Conservation (phyloP, 768 basidiomycete genomes). For the Boletus sp. region DNA sequence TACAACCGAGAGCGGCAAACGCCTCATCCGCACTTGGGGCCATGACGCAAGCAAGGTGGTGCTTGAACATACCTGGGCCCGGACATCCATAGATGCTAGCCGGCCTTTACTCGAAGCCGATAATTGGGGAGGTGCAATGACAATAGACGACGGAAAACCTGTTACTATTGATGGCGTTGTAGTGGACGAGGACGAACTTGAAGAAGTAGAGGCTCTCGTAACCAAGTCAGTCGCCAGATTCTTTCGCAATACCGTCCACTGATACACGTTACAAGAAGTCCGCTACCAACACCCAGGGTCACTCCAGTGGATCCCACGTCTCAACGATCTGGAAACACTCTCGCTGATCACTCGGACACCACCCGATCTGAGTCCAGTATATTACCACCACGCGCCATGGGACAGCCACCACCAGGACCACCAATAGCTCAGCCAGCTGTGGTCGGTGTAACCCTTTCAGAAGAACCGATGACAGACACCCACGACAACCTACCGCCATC, state of each 20-base stretch:
- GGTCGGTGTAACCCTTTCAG: background rate
- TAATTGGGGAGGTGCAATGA: constrained; percentile 47
- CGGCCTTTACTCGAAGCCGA: constrained; percentile 46
- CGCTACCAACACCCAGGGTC: constrained; percentile 58
- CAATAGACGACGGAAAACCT: constrained; percentile 32
- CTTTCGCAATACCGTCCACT: constrained; percentile 10
- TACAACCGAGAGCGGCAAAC: constrained; percentile 46
- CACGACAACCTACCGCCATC: background rate
- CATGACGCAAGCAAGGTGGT: constrained; percentile 46
- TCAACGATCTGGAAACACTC: constrained; percentile 8
- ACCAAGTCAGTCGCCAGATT: constrained; percentile 42
- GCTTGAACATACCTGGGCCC: constrained; percentile 53
- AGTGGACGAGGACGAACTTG: constrained; percentile 36
- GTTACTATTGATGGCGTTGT: constrained; percentile 32
- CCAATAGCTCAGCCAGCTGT: background rate
- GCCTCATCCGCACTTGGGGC: constrained; percentile 59
- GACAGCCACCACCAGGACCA: background rate
- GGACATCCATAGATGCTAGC: constrained; percentile 41
- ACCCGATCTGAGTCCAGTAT: background rate
- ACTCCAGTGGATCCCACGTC: constrained; percentile 42
- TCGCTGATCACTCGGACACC: background rate
- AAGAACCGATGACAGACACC: constrained; percentile 1
- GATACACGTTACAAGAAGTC: constrained; percentile 44
- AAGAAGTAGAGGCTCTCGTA: constrained; percentile 36
- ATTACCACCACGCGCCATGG: background rate